Evolutionary conservation across 768 basidiomycete genomes (phyloP), one percentile per base, ranked within the genome.

Genomic region (Tephrocybe sp.): DNA sequence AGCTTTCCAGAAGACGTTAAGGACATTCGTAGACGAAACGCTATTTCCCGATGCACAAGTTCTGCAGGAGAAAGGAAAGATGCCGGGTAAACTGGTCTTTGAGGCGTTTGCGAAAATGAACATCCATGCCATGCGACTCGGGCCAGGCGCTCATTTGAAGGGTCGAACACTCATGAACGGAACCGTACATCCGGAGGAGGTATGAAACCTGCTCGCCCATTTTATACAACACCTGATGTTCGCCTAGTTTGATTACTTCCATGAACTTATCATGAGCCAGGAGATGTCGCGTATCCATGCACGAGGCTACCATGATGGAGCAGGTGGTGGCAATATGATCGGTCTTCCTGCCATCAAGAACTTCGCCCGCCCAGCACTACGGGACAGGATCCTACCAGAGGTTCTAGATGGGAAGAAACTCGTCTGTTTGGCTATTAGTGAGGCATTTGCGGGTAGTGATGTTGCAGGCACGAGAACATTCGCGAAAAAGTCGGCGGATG

Each of bases 401-500:
- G 73, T 84, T 2, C 68, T 87, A 25, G 64, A 73, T 6, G 84
- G 81, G 15, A 82, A 84, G 68, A 87, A 87, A 70, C 82, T 82
- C 61, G 85, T 90, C 54, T 82, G 79, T 49, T 72, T 90, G 21
- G 88, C 88, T 47, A 88, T 90, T 53, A 83, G 83, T 14, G 88
- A 90, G 63, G 85, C 88, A 0, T 85, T 83, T 61, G 88, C 86
- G 1, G 86, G 83, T 7, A 80, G 78, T 46, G 88, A 90, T 54
- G 87, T 90, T 12, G 65, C 58, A 57, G 85, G 86, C 30, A 68
- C 86, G 30, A 73, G 75, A 61, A 86, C 85, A 4, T 76, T 73
- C 1, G 88, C 88, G 0, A 77, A 63, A 61, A 79, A 84, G 62
- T 81, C 73, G 15, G 80, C 77, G 40, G 87, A 89, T 60, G 87